phyloP scores from a whole-genome alignment of 257 asterid genomes.

The Anisodus acutangulus region DNA sequence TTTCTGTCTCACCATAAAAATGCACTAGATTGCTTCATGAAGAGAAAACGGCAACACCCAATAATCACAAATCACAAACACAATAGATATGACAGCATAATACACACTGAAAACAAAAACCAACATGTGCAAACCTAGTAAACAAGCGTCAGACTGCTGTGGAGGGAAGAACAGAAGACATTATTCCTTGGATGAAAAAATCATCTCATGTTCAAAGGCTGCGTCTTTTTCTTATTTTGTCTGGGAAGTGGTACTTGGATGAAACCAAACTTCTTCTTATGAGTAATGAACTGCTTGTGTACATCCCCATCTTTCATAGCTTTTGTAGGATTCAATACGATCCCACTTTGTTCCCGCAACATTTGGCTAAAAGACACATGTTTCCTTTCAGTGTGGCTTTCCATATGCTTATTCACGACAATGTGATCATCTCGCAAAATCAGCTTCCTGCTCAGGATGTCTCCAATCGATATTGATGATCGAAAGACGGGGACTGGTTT shows the following conservation, averaged over 20 bases:
- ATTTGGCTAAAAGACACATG: conserved; percentile 81
- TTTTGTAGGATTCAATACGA: conserved; percentile 53
- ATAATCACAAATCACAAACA: conserved; percentile 22
- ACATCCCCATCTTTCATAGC: conserved; percentile 45
- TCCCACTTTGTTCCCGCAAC: conserved; percentile 77
- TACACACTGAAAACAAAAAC: conserved; percentile 9
- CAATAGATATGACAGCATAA: conserved; percentile 12
- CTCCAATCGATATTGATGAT: conserved; percentile 66
- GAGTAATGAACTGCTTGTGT: conserved; percentile 59
- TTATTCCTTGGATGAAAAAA: not conserved
- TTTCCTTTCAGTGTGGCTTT: conserved; percentile 52
- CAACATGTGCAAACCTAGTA: conserved; percentile 34
- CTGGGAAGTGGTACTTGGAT: conserved; percentile 75
- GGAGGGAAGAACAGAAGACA: not conserved
- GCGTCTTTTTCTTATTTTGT: conserved; percentile 68
- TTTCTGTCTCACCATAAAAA: not conserved
- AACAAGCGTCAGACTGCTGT: not conserved
- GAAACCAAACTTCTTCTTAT: conserved; percentile 90
- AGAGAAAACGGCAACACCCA: not conserved
- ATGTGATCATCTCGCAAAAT: conserved; percentile 53
- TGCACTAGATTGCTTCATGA: not conserved
- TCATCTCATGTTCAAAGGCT: conserved; percentile 43
- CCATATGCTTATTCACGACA: conserved; percentile 50
- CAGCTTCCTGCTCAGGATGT: conserved; percentile 58
- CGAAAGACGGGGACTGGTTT: conserved; percentile 46